Conservation (phyloP, 495 filamentous ascomycete species). For the Penicillium lividum region DNA sequence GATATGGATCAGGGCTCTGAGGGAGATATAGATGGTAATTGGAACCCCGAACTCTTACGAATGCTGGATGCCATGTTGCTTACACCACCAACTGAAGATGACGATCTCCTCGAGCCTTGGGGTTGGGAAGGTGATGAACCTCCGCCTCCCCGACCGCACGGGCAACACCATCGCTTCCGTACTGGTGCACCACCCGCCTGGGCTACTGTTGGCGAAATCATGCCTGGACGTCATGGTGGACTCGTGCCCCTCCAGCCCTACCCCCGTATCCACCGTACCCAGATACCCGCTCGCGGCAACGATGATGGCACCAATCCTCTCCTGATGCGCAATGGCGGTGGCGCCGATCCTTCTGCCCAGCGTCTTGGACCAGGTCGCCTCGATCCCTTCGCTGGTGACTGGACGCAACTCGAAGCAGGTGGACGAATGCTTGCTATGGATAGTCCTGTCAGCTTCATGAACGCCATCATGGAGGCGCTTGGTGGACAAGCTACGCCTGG, state of each 20-base stretch:
- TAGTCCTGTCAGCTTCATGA: conserved; percentile 63
- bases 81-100: conserved; percentile 35
- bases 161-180: conserved; percentile 48
- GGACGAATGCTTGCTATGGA: conserved; percentile 54
- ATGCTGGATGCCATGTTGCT: background rate
- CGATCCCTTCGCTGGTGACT: conserved; percentile 45
- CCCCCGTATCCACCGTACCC: conserved; percentile 52
- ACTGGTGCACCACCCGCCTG: conserved; percentile 38
- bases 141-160: conserved; percentile 42
- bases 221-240: conserved; percentile 42
- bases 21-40: conserved; percentile 44
- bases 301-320: conserved; percentile 86
- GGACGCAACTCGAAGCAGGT: conserved; percentile 56
- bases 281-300: conserved; percentile 48
- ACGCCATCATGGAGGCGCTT: conserved; percentile 61
- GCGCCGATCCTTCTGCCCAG: conserved; percentile 32
- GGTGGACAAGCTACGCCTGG: conserved; percentile 49
- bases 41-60: background rate
- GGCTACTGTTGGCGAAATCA: conserved; percentile 47
- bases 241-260: conserved; percentile 52
- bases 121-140: conserved; percentile 57
- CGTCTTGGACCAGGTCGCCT: conserved; percentile 34
- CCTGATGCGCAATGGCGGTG: conserved; percentile 49
- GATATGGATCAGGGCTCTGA: conserved; percentile 44
- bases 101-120: conserved; percentile 55